Conservation (phyloP, 139 green algal genomes). For the Chlorella sp. region DNA sequence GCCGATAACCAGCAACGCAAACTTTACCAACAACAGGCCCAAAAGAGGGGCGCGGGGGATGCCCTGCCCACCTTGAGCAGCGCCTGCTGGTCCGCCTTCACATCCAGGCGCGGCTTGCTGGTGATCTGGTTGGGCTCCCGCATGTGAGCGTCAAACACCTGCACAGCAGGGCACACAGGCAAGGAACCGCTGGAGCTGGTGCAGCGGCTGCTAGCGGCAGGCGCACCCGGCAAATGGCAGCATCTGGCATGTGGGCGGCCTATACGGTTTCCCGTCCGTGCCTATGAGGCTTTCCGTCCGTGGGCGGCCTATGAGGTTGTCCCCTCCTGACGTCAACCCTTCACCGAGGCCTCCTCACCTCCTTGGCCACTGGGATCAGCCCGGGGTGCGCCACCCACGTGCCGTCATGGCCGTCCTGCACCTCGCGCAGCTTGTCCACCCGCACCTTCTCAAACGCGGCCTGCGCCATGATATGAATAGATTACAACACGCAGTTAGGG, state of each 20-base stretch:
- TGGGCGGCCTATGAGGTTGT: too few species aligned
- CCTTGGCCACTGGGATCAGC: slow-evolving; percentile 72
- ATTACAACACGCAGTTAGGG: neutral
- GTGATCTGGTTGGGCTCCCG: slow-evolving; percentile 73
- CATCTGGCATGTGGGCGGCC: too few species aligned
- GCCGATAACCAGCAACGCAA: too few species aligned
- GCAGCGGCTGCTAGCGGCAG: too few species aligned
- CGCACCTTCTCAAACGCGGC: slow-evolving; percentile 61
- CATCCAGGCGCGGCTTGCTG: slow-evolving; percentile 58
- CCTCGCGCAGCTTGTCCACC: slow-evolving; percentile 89
- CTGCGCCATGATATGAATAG: neutral
- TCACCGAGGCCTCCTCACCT: slow-evolving; percentile 33
- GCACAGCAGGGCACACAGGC: neutral
- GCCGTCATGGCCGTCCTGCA: slow-evolving; percentile 86
- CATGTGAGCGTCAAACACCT: slow-evolving; percentile 71
- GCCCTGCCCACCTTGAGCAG: slow-evolving; percentile 38
- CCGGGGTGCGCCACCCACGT: slow-evolving; percentile 89
- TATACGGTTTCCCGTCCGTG: too few species aligned
- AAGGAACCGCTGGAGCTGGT: neutral
- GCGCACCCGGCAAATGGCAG: too few species aligned
- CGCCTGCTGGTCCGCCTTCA: neutral
- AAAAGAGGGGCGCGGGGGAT: too few species aligned
- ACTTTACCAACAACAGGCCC: too few species aligned
- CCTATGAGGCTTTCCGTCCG: too few species aligned
- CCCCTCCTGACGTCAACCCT: too few species aligned